Evolutionary conservation across 495 filamentous ascomycete genomes (phyloP), one percentile per base, ranked within the genome.

Genomic region (Tuber microsphaerosporum): DNA sequence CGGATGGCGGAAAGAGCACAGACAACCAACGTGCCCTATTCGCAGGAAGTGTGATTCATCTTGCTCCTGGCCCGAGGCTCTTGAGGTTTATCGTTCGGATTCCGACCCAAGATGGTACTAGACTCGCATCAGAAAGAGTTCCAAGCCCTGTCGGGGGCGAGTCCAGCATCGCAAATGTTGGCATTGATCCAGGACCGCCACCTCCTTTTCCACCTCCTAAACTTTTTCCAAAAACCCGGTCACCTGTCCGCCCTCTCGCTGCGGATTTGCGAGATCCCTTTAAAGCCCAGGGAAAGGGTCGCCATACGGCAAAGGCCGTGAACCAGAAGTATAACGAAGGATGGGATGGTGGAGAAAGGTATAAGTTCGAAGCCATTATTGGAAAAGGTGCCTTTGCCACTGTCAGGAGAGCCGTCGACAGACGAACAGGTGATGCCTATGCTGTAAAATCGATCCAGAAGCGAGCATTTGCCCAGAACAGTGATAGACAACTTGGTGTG

Each of bases 391-490:
- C 96, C 6, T 98, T 98, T 85, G 96, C 95, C 48, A 92, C 89
- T 0, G 95, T 99, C 0, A 93, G 96, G 83, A 92, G 92, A 83
- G 86, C 96, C 22, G 92, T 94, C 2, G 89, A 89, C 44, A 93
- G 91, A 82, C 89, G 89, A 75, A 90, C 93, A 77, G 95, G 95
- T 19, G 84, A 89, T 22, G 89, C 93, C 0, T 94, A 90, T 79
- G 95, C 95, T 3, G 92, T 92, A 4, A 99, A 99, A 81, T 91
- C 97, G 80, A 88, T 99, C 6, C 92, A 96, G 81, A 97, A 97
- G 84, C 88, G 90, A 68, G 88, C 89, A 22, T 94, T 97, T 83
- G 92, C 94, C 86, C 56, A 87, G 91, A 34, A 84, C 93, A 42
- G 92, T 94, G 80, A 89, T 91, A 79, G 94, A 94, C 82, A 41